A percentile compares a stretch with the other conserved stretches of the same genome.
Evolutionary conservation across 805 yeast genomes (phyloP).

Genomic region (Suhomyces kilbournensis): DNA sequence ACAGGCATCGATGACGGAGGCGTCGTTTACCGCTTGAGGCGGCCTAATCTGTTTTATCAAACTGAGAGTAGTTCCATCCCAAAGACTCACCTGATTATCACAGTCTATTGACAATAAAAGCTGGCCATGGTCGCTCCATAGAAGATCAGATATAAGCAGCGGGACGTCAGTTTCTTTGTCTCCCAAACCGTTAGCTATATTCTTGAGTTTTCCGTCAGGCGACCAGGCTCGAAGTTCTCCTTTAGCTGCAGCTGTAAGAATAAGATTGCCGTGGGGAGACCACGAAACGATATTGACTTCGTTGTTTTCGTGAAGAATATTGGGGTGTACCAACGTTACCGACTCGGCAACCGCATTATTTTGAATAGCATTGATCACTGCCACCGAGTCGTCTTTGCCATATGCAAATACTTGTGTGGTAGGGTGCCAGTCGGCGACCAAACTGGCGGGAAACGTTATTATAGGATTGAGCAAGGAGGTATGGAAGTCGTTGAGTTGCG

Average conservation of each 20-base stretch:
- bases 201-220: conserved; percentile 61
- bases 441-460: conserved; percentile 40
- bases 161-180: conserved; percentile 8
- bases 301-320: conserved; percentile 14
- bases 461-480: conserved; percentile 40
- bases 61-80: conserved; percentile 56
- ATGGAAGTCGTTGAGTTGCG: not conserved
- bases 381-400: conserved; percentile 50
- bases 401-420: conserved; percentile 46
- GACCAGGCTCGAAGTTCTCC: conserved; percentile 85
- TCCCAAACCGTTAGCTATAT: conserved; percentile 29
- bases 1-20: conserved; percentile 47
- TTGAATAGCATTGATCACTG: conserved; percentile 40
- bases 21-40: conserved; percentile 7
- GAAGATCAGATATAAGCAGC: conserved; percentile 47
- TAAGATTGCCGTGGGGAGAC: conserved; percentile 62
- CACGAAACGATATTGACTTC: conserved; percentile 46
- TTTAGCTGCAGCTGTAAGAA: conserved; percentile 61
- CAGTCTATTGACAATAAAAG: conserved; percentile 59
- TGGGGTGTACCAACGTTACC: conserved; percentile 31
- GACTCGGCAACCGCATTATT: conserved; percentile 28
- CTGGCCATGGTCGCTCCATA: conserved; percentile 60
- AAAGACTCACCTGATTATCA: conserved; percentile 42
- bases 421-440: conserved; percentile 60
- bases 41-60: conserved; percentile 26